These are phyloP conservation scores for Colletotrichum siamense DNA, from an alignment of 2,329 filamentous ascomycete species.

Conservation along the genomic window DNA sequence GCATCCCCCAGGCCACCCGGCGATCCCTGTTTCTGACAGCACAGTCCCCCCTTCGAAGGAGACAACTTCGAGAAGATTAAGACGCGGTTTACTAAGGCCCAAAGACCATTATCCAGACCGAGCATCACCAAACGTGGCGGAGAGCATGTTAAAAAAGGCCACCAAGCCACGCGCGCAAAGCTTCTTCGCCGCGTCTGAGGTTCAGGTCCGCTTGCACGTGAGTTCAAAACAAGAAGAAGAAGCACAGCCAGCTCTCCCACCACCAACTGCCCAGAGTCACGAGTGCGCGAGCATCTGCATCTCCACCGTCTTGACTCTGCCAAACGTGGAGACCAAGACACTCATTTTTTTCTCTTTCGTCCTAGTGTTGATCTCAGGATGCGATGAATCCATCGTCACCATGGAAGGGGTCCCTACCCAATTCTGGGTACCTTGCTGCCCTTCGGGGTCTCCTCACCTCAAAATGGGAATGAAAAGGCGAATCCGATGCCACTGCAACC, in stretches of 20 bases:
- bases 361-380: neutral
- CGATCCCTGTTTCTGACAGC: neutral
- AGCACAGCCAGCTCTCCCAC: neutral
- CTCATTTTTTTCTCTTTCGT: neutral
- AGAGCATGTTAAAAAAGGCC: neutral
- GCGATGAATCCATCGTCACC: neutral
- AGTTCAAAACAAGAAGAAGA: neutral
- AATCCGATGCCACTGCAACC: conserved; percentile 8
- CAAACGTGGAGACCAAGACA: neutral
- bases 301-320: neutral
- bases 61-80: neutral
- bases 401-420: neutral
- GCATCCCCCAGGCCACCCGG: neutral
- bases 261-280: neutral
- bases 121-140: neutral
- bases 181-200: too few relatives aligned
- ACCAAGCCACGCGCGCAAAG: neutral
- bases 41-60: neutral
- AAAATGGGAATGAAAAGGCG: neutral
- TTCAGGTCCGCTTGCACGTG: too few relatives aligned
- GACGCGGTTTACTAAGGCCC: neutral
- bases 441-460: neutral
- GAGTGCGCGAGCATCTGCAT: neutral
- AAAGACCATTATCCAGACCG: neutral
- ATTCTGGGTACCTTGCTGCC: neutral